Percentiles rank a stretch among this genome's conserved stretches.
phyloP scores from a whole-genome alignment of 2,329 filamentous ascomycete species.

The Aspergillus sp. region DNA sequence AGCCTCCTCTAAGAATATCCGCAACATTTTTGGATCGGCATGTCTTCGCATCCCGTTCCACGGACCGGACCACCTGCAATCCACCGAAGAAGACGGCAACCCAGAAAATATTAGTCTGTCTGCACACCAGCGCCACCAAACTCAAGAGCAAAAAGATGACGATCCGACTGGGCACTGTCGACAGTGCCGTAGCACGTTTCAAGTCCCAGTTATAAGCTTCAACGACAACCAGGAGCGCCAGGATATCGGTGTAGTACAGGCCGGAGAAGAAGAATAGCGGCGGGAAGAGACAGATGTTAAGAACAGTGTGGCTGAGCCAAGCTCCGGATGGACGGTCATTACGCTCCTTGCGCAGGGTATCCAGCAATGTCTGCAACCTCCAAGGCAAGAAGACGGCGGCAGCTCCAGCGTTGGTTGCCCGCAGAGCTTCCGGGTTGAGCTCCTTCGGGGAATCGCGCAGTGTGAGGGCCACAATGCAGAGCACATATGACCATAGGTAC shows the following conservation, averaged over 20 bases:
- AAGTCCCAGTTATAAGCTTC: constrained; percentile 59
- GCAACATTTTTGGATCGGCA: constrained; percentile 24
- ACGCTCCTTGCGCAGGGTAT: constrained; percentile 39
- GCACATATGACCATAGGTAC: constrained; percentile 55
- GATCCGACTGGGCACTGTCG: constrained; percentile 21
- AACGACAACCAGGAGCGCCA: constrained; percentile 74
- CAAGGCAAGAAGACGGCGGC: constrained; percentile 41
- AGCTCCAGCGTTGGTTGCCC: constrained; percentile 37
- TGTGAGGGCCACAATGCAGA: constrained; percentile 21
- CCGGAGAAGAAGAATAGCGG: constrained; percentile 94
- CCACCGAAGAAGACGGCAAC: constrained; percentile 55
- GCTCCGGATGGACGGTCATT: constrained; percentile 29
- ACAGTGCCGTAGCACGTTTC: constrained; percentile 26
- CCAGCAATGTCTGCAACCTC: constrained; percentile 53
- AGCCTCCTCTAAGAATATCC: constrained; percentile 31
- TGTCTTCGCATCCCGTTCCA: constrained; percentile 28
- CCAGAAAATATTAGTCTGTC: constrained; percentile 98
- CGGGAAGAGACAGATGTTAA: constrained; percentile 84
- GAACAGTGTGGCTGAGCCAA: constrained; percentile 47
- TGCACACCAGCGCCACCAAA: constrained; percentile 66
- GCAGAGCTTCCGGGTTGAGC: constrained; percentile 33
- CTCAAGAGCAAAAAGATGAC: constrained; percentile 56
- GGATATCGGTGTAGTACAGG: constrained; percentile 90
- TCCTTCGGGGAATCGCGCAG: constrained; percentile 29
- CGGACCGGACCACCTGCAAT: constrained; percentile 38